Evolutionary conservation across 345 rosid species (phyloP), one percentile per base, ranked within the genome.

Genomic region (Firmiana major): DNA sequence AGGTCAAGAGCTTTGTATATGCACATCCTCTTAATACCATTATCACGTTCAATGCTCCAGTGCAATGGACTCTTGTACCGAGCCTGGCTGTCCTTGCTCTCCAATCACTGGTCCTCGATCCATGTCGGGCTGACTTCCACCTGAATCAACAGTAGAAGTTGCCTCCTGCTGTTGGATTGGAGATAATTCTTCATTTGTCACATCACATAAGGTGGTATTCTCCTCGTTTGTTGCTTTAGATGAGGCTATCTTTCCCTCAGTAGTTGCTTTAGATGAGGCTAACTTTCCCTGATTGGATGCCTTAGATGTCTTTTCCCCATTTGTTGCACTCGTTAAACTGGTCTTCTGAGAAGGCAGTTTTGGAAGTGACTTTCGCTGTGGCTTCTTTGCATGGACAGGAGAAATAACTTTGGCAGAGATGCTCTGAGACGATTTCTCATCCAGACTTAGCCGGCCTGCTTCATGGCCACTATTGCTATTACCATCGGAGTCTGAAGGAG

Each of bases 301-400:
- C 71, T 80, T 79, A 0, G 82, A 71, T 42, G 55, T 58, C 59
- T 78, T 79, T 71, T 66, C 80, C 34, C 74, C 84, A 34, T 54
- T 76, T 9, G 49, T 58, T 49, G 79, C 49, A 62, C 42, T 53
- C 7, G 89, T 78, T 64, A 84, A 89, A 63, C 69, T 82, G 46
- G 86, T 86, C 89, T 84, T 90, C 78, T 91, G 90, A 75, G 98
- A 96, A 79, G 99, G 97, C 84, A 93, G 87, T 87, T 89, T 90
- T 45, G 97, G 93, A 62, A 96, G 97, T 28, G 99, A 97, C 81
- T 86, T 92, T 46, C 96, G 86, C 59, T 58, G 81, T 11, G 95
- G 94, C 88, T 88, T 90, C 82, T 91, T 97, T 65, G 80, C 65
- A 69, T 53, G 83, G 40, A 80, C 85, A 67, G 87, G 86, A 5